These are phyloP conservation scores for Rhodotorula sp. DNA, from an alignment of 1,284 basidiomycete species.

Conservation along the genomic window DNA sequence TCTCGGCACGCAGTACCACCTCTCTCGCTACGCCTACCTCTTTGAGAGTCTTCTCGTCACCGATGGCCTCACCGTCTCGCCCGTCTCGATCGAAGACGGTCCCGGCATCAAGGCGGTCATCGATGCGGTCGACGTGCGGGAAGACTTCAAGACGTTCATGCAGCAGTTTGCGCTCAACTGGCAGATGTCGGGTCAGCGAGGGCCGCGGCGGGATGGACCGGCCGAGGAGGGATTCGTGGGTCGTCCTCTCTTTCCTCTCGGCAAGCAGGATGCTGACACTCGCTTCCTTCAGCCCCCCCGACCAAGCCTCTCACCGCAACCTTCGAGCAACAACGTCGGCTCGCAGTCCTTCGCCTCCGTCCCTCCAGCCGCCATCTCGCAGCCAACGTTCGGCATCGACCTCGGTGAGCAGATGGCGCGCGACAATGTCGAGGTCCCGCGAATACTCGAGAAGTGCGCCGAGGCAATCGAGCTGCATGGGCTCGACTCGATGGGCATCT, in stretches of 20 bases:
- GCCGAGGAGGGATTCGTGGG: slow-evolving; percentile 50
- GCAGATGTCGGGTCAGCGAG: slow-evolving; percentile 56
- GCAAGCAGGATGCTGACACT: background rate
- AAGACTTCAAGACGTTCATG: slow-evolving; percentile 96
- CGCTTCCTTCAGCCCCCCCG: background rate
- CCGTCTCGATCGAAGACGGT: slow-evolving; percentile 60
- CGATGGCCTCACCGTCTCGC: slow-evolving; percentile 80
- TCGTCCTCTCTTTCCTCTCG: background rate
- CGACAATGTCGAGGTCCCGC: slow-evolving; percentile 85
- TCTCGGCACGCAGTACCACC: slow-evolving; percentile 92
- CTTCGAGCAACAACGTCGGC: slow-evolving; percentile 7
- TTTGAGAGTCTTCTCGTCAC: slow-evolving; percentile 86
- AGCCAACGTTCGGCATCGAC: slow-evolving; percentile 83
- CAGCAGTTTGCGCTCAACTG: slow-evolving; percentile 87
- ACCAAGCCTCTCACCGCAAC: slow-evolving; percentile 8
- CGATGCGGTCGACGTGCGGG: slow-evolving; percentile 87
- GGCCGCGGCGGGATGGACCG: slow-evolving; percentile 49
- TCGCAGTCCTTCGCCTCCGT: slow-evolving; percentile 10
- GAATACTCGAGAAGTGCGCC: slow-evolving; percentile 84
- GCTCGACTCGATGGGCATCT: slow-evolving; percentile 81
- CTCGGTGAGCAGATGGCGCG: slow-evolving; percentile 86
- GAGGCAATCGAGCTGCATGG: slow-evolving; percentile 88
- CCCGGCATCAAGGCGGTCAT: slow-evolving; percentile 80
- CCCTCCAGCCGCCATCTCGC: slow-evolving; percentile 7
- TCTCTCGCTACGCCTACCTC: slow-evolving; percentile 89